Evolutionary conservation across 2,329 filamentous ascomycete species (phyloP).

Genomic region (Fusarium dimerum): DNA sequence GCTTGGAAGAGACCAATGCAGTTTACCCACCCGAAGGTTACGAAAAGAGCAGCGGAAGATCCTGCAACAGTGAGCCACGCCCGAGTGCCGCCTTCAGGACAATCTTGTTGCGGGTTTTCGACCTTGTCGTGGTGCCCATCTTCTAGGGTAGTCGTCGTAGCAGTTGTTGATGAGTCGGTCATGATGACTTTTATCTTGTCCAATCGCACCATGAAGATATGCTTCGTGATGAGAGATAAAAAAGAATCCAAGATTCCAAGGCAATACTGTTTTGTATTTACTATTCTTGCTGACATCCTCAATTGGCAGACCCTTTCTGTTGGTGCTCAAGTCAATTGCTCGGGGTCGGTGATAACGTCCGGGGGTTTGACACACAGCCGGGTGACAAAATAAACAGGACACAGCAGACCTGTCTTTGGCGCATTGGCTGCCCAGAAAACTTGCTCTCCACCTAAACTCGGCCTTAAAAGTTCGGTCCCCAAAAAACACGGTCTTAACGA

Average conservation of each 20-base stretch:
- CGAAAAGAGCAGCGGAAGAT: conserved; percentile 22
- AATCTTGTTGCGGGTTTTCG: not conserved
- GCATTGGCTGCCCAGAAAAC: not conserved
- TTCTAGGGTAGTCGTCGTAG: conserved; percentile 14
- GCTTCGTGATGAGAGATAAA: not conserved
- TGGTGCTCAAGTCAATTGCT: conserved; percentile 5
- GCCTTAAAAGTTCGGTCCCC: not conserved
- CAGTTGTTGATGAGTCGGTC: conserved; percentile 5
- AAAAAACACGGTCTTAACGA: conserved; percentile 5
- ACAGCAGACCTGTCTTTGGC: accelerated
- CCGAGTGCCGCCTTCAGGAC: conserved; percentile 10
- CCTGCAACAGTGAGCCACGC: conserved; percentile 20
- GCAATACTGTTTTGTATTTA: not conserved
- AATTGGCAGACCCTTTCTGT: not conserved
- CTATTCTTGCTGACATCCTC: too few species aligned
- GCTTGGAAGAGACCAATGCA: conserved; percentile 49
- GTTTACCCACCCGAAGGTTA: conserved; percentile 29
- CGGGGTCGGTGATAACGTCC: conserved; percentile 11
- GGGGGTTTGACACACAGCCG: not conserved
- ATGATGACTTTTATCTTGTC: not conserved
- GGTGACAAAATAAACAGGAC: conserved; percentile 1
- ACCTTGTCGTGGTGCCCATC: not conserved
- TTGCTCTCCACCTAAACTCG: not conserved
- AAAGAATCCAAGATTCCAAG: not conserved
- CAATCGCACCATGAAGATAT: not conserved